phyloP scores from a whole-genome alignment of 192 early-diverging fungal species.

The Pecoramyces ruminantium region DNA sequence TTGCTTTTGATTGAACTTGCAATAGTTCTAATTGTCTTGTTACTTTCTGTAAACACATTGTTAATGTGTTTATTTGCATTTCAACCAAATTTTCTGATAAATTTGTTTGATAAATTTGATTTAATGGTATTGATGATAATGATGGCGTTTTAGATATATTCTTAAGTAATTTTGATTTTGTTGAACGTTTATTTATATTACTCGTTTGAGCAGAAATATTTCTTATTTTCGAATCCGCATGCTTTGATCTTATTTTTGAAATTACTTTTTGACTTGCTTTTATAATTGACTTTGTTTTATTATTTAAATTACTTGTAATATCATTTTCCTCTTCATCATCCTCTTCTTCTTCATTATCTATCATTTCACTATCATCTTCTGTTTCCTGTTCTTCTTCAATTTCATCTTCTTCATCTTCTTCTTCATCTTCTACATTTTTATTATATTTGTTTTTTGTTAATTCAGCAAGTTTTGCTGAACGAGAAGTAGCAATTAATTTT shows the following conservation, averaged over 20 bases:
- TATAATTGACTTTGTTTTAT: neutral
- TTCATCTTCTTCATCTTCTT: neutral
- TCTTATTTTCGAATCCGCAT: neutral
- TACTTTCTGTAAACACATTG: neutral
- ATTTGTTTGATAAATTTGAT: neutral
- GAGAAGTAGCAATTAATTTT: too few relatives aligned
- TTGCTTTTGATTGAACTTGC: neutral
- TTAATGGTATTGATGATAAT: neutral
- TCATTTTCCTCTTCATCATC: neutral
- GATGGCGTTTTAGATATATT: neutral
- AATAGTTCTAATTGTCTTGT: neutral
- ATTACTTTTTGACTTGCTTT: neutral
- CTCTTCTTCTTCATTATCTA: neutral
- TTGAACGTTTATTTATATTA: neutral
- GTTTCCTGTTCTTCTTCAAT: neutral
- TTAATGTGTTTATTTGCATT: neutral
- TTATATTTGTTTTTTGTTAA: neutral
- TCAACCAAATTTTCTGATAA: neutral
- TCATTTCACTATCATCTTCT: neutral
- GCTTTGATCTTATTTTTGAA: neutral
- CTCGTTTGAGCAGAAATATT: neutral
- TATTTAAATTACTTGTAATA: neutral
- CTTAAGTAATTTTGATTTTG: neutral
- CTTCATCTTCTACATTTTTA: neutral
- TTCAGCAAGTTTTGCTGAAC: too few relatives aligned